Evolutionary conservation across 1,284 basidiomycete species (phyloP).

Genomic region (Leccinum holopus): DNA sequence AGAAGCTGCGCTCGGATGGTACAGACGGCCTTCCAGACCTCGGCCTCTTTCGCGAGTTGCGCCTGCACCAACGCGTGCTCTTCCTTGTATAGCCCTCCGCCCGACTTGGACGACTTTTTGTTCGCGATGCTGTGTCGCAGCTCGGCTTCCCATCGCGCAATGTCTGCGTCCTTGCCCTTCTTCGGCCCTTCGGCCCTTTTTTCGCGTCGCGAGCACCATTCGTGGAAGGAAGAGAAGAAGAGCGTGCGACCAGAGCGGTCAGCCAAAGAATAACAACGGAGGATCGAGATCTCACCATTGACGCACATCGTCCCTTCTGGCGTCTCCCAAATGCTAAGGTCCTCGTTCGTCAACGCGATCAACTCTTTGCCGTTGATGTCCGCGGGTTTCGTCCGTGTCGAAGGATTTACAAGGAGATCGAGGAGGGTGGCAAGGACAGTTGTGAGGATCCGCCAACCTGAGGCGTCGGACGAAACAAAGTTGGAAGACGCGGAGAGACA

Average conservation of each 20-base stretch:
- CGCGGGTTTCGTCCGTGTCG: constrained; percentile 3
- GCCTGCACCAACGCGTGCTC: constrained; percentile 78
- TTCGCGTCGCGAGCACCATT: constrained; percentile 64
- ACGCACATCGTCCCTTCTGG: constrained; percentile 76
- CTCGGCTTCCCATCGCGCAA: constrained; percentile 92
- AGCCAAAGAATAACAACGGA: not conserved
- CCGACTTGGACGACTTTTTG: constrained; percentile 51
- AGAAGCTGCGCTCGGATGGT: constrained; percentile 54
- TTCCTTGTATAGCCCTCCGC: constrained; percentile 70
- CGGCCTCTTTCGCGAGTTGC: constrained; percentile 78
- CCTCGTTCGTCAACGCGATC: constrained; percentile 65
- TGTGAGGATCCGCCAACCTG: constrained; percentile 48
- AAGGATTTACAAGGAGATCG: constrained; percentile 53
- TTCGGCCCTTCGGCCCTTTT: constrained; percentile 50
- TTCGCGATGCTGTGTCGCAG: constrained; percentile 79
- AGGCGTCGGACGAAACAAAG: constrained; percentile 43
- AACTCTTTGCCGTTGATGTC: constrained; percentile 64
- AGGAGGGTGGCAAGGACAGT: constrained; percentile 56
- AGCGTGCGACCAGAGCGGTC: not conserved
- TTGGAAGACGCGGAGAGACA: constrained; percentile 45
- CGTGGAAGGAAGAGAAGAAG: not conserved
- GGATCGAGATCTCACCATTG: constrained; percentile 56
- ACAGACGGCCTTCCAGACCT: constrained; percentile 60
- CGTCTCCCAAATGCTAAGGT: constrained; percentile 83
- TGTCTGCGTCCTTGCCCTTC: constrained; percentile 85